Evolutionary conservation across 2,329 filamentous ascomycete species (phyloP).

Genomic region (Trichoderma brevicompactum): DNA sequence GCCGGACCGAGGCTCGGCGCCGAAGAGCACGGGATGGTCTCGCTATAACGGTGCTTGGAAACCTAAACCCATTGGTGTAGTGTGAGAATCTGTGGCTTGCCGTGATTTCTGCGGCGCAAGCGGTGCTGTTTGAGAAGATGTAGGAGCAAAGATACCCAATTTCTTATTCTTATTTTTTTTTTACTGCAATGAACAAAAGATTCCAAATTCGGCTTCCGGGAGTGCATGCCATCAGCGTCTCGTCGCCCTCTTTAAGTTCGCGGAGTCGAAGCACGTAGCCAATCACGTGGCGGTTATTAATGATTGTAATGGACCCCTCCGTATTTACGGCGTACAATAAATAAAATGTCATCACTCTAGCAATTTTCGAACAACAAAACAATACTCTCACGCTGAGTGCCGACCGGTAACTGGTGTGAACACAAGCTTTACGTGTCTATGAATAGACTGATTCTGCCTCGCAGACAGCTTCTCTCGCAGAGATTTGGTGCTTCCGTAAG

Average conservation of each 20-base stretch:
- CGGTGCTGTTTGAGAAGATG: not conserved
- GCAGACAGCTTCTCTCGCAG: conserved; percentile 20
- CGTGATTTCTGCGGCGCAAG: not conserved
- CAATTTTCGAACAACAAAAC: not conserved
- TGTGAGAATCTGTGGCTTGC: conserved; percentile 41
- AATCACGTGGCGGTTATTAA: conserved; percentile 29
- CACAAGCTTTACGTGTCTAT: conserved; percentile 3
- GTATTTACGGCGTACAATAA: no score
- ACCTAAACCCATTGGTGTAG: conserved; percentile 61
- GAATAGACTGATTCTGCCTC: conserved; percentile 22
- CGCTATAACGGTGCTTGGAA: conserved; percentile 58
- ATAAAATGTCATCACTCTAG: no score
- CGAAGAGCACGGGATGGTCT: conserved; percentile 48
- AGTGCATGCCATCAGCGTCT: conserved; percentile 22
- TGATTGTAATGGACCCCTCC: not conserved
- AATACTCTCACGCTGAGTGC: not conserved
- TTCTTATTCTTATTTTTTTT: not conserved
- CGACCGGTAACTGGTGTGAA: not conserved
- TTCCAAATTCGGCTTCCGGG: not conserved
- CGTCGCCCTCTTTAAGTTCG: conserved; percentile 22
- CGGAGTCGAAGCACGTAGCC: not conserved
- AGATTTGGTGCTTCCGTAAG: conserved; percentile 25
- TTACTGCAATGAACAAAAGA: not conserved
- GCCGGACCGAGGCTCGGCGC: conserved; percentile 28
- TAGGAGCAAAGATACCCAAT: conserved; percentile 18